Evolutionary conservation across 495 filamentous ascomycete genomes (phyloP), one percentile per base, ranked within the genome.

Genomic region (Aspergillus baeticus): DNA sequence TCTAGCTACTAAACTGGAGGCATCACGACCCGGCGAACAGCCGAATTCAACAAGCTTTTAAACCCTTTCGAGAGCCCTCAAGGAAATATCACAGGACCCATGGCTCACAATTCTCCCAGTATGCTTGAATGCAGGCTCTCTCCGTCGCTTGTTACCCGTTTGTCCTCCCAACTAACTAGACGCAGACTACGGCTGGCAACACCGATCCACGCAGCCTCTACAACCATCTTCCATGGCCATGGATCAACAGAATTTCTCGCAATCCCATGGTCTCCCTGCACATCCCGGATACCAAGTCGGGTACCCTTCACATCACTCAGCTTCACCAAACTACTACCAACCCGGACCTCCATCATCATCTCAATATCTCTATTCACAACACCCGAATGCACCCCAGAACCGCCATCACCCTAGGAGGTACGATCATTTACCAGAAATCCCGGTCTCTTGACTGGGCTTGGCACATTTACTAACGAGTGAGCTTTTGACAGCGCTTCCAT

Each of bases 401-500:
- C 57, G 64, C 26, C 61, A 64, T 15, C 61, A 60, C 38, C 56
- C 64, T 18, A 55, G 64, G 59, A 64, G 62, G 64, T 62, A 67
- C 23, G 37, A 17, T 22, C 14, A n/a, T n/a, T n/a, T n/a, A n/a
- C n/a, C n/a, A n/a, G n/a, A n/a, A n/a, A n/a, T n/a, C n/a, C n/a
- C n/a, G n/a, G n/a, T n/a, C n/a, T n/a, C n/a, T n/a, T n/a, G n/a
- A n/a, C n/a, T n/a, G n/a, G n/a, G n/a, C n/a, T n/a, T n/a, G n/a
- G n/a, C n/a, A n/a, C n/a, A n/a, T n/a, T n/a, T n/a, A 43, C 18
- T 38, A 43, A 43, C 36, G 34, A 26, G 33, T 39, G 15, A 8
- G 21, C 17, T 54, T 29, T 45, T 23, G 13, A 18, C 48, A 63
- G 61, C 38, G 47, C 55, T 34, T 59, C 62, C 4, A 59, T 61